These are phyloP conservation scores for Fusarium kyushuense DNA, from an alignment of 2,329 filamentous ascomycete genomes.

Conservation along the genomic window DNA sequence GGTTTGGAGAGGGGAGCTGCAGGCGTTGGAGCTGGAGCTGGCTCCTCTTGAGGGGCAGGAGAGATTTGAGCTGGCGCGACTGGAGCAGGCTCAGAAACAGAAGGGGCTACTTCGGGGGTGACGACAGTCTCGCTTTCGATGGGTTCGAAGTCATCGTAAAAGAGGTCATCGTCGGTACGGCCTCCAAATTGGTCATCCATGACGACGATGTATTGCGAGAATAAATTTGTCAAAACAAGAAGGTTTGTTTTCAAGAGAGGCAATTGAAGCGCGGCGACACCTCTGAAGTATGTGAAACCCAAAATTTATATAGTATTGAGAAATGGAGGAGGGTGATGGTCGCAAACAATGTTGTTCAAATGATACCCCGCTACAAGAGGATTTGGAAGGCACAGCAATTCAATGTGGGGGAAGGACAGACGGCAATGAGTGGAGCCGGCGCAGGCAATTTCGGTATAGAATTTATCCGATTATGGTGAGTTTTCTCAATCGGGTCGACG, in stretches of 20 bases:
- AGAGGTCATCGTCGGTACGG: slow-evolving; percentile 72
- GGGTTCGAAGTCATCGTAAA: slow-evolving; percentile 72
- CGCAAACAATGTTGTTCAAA: slow-evolving; percentile 15
- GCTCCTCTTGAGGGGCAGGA: slow-evolving; percentile 21
- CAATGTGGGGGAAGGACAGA: slow-evolving; percentile 15
- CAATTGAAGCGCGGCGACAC: background rate
- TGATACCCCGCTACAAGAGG: slow-evolving; percentile 43
- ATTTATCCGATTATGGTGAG: slow-evolving; percentile 12
- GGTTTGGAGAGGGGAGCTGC: slow-evolving; percentile 31
- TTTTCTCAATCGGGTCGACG: too few species aligned
- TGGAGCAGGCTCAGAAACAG: slow-evolving; percentile 26
- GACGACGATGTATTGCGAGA: background rate
- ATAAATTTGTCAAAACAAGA: background rate
- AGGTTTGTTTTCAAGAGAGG: background rate
- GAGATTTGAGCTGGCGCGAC: slow-evolving; percentile 14
- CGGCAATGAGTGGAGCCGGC: slow-evolving; percentile 12
- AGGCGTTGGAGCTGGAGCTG: slow-evolving; percentile 23
- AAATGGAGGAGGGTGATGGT: background rate
- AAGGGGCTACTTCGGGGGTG: slow-evolving; percentile 33
- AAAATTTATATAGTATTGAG: background rate
- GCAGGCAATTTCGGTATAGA: background rate
- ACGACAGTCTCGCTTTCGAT: slow-evolving; percentile 56
- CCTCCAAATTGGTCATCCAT: slow-evolving; percentile 74
- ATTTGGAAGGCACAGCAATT: slow-evolving; percentile 16
- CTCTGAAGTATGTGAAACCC: background rate